phyloP scores from a whole-genome alignment of 2,329 filamentous ascomycete species.

The Zasmidium cellare region DNA sequence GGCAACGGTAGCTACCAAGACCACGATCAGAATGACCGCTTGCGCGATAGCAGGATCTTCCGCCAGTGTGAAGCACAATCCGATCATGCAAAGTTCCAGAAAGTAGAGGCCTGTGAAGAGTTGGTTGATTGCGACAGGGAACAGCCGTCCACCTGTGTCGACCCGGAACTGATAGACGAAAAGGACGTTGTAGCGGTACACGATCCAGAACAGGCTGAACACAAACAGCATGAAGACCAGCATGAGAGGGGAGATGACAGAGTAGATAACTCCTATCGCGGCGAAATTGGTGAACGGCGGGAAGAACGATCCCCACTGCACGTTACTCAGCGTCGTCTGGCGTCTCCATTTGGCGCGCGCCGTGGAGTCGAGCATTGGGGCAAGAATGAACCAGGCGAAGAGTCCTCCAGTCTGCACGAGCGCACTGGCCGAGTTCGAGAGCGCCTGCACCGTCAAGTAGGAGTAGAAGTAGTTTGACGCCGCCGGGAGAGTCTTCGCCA shows the following conservation, averaged over 20 bases:
- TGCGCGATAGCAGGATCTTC: slow-evolving; percentile 69
- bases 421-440: slow-evolving; percentile 87
- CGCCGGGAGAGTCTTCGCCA: slow-evolving; percentile 79
- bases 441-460: slow-evolving; percentile 93
- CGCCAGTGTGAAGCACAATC: slow-evolving; percentile 78
- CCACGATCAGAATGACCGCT: slow-evolving; percentile 80
- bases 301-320: slow-evolving; percentile 92
- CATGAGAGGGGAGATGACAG: slow-evolving; percentile 84
- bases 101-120: slow-evolving; percentile 93
- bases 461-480: slow-evolving; percentile 97
- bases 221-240: slow-evolving; percentile 91
- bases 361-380: slow-evolving; percentile 80
- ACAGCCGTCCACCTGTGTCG: slow-evolving; percentile 90
- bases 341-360: slow-evolving; percentile 78
- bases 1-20: slow-evolving; percentile 66
- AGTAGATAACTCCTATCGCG: slow-evolving; percentile 84
- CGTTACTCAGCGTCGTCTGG: slow-evolving; percentile 73
- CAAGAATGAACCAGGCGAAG: slow-evolving; percentile 76
- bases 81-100: slow-evolving; percentile 88
- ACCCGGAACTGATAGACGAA: slow-evolving; percentile 88
- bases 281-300: slow-evolving; percentile 96
- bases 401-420: slow-evolving; percentile 81
- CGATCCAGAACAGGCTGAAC: slow-evolving; percentile 87
- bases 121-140: slow-evolving; percentile 90
- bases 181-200: slow-evolving; percentile 93